Evolutionary conservation across 257 asterid species (phyloP).

Genomic region (Primulina eburnea): DNA sequence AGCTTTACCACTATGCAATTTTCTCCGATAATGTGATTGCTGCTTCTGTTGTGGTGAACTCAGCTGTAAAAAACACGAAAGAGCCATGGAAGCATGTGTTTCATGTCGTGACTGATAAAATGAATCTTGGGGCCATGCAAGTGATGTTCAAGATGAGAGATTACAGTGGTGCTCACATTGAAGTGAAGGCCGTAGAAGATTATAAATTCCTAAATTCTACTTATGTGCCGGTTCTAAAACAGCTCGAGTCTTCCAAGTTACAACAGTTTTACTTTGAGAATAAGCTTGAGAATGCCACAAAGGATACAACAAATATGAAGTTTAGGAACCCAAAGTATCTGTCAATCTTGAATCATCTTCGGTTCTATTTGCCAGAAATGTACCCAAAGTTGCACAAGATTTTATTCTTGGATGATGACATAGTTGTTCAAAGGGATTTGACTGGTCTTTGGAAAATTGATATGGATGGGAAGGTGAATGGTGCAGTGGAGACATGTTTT

Average conservation of each 20-base stretch:
- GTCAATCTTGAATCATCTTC: conserved; percentile 67
- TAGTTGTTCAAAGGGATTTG: conserved; percentile 70
- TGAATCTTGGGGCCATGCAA: conserved; percentile 84
- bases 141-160: conserved; percentile 72
- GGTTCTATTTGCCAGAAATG: conserved; percentile 79
- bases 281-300: conserved; percentile 73
- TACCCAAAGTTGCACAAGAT: conserved; percentile 72
- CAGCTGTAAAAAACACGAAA: conserved; percentile 64
- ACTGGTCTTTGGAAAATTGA: conserved; percentile 73
- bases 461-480: conserved; percentile 80
- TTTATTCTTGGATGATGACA: conserved; percentile 78
- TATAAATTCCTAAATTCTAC: conserved; percentile 69
- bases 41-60: conserved; percentile 79
- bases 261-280: conserved; percentile 71
- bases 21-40: conserved; percentile 80
- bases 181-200: conserved; percentile 79
- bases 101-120: conserved; percentile 76
- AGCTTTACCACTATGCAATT: conserved; percentile 68
- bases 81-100: conserved; percentile 77
- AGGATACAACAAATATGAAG: conserved; percentile 77
- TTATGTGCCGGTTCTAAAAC: conserved; percentile 67
- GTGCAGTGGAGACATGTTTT: conserved; percentile 82
- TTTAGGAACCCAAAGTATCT: conserved; percentile 77
- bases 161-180: conserved; percentile 67
- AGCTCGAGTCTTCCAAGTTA: conserved; percentile 64